Percentiles rank a stretch among this genome's conserved stretches.
phyloP scores from a whole-genome alignment of 2,329 filamentous ascomycete genomes.

The Calonectria pseudoturangicola region DNA sequence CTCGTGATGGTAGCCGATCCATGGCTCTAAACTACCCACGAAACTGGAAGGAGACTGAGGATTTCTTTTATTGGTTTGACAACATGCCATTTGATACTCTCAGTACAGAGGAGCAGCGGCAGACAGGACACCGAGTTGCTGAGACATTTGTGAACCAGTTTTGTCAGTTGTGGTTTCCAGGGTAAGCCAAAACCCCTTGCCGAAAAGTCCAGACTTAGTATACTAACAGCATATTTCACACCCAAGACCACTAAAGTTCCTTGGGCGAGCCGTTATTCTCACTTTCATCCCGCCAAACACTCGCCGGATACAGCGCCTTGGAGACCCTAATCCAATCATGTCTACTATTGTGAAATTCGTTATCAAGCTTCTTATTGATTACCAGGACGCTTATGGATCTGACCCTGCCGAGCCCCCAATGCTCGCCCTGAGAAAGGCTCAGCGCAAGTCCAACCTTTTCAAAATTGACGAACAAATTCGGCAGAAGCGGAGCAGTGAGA shows the following conservation, averaged over 20 bases:
- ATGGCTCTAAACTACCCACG: constrained; percentile 1
- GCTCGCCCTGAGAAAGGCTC: neutral
- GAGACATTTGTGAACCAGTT: neutral
- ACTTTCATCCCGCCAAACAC: neutral
- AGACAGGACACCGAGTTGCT: neutral
- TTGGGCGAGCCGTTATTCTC: neutral
- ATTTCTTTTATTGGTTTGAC: neutral
- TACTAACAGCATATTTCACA: neutral
- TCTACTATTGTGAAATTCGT: neutral
- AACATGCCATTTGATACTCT: neutral
- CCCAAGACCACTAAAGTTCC: neutral
- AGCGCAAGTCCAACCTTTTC: neutral
- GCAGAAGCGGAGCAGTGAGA: neutral
- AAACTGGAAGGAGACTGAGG: neutral
- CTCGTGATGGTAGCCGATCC: neutral
- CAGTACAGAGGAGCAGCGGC: neutral
- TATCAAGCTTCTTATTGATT: neutral
- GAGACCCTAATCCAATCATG: neutral
- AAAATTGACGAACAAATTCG: neutral
- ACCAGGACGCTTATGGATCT: neutral
- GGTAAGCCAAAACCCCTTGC: neutral
- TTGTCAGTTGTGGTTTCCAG: neutral
- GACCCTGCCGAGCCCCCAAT: neutral
- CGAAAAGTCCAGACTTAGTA: neutral
- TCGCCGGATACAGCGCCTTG: neutral